These are phyloP conservation scores for Phytophthora pluvialis DNA, from an alignment of 352 stramenopile species.

Conservation along the genomic window DNA sequence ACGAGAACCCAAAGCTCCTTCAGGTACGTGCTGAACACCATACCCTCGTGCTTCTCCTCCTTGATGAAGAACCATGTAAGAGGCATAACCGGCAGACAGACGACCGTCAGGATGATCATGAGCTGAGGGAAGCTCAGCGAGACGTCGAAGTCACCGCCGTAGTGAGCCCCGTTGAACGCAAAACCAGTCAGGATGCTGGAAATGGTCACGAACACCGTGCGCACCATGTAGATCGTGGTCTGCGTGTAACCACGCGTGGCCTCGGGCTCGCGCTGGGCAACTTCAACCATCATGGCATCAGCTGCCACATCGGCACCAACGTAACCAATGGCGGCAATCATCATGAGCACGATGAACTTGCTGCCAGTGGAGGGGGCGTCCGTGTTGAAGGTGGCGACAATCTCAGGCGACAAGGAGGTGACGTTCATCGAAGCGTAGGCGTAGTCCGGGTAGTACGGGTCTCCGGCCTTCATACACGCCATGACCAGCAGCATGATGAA, in stretches of 20 bases:
- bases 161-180: slow-evolving; percentile 49
- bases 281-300: slow-evolving; percentile 61
- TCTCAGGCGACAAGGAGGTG: slow-evolving; percentile 27
- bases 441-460: slow-evolving; percentile 50
- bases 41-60: slow-evolving; percentile 45
- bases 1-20: slow-evolving; percentile 44
- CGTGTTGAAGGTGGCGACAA: slow-evolving; percentile 43
- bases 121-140: slow-evolving; percentile 43
- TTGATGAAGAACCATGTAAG: slow-evolving; percentile 55
- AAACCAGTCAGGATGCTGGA: slow-evolving; percentile 48
- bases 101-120: slow-evolving; percentile 43
- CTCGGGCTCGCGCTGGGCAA: slow-evolving; percentile 56
- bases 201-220: slow-evolving; percentile 46
- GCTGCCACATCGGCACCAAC: slow-evolving; percentile 54
- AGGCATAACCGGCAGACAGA: slow-evolving; percentile 46
- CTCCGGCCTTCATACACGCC: slow-evolving; percentile 43
- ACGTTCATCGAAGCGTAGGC: slow-evolving; percentile 40
- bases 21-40: slow-evolving; percentile 47
- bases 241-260: slow-evolving; percentile 53
- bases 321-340: slow-evolving; percentile 54
- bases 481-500: slow-evolving; percentile 50
- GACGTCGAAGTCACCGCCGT: slow-evolving; percentile 54
- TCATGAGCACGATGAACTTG: slow-evolving; percentile 56
- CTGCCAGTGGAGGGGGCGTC: slow-evolving; percentile 38
- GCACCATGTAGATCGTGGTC: slow-evolving; percentile 54